phyloP scores from a whole-genome alignment of 1,284 basidiomycete species.

The Inonotus obliquus region DNA sequence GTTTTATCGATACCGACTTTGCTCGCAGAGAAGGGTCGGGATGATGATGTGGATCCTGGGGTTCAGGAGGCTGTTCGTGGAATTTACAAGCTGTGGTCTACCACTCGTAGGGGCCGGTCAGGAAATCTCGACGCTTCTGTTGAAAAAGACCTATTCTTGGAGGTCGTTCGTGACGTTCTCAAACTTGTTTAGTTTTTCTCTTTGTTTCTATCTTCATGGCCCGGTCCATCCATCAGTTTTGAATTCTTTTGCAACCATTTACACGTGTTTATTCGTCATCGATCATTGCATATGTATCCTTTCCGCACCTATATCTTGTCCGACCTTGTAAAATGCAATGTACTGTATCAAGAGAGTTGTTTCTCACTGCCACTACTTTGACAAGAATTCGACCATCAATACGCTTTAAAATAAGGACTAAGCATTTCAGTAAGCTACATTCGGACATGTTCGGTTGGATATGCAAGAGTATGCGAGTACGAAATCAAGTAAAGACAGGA shows the following conservation, averaged over 20 bases:
- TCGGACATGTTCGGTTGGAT: background rate
- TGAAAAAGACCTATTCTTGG: slow-evolving; percentile 35
- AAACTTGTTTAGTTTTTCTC: background rate
- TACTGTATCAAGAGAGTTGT: background rate
- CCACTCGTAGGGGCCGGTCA: slow-evolving; percentile 12
- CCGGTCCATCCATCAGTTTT: background rate
- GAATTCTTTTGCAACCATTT: background rate
- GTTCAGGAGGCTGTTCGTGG: slow-evolving; percentile 41
- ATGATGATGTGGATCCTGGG: slow-evolving; percentile 21
- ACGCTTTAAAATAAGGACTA: background rate
- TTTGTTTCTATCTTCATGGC: background rate
- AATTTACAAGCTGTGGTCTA: slow-evolving; percentile 49
- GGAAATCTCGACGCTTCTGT: slow-evolving; percentile 21
- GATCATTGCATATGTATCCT: background rate
- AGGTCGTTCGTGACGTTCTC: slow-evolving; percentile 27
- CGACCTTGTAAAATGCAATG: background rate
- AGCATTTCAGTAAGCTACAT: background rate
- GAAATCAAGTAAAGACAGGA: slow-evolving; percentile 15
- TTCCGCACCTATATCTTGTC: background rate
- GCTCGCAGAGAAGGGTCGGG: background rate
- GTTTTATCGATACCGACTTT: background rate
- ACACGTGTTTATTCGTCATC: background rate
- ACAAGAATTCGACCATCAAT: background rate
- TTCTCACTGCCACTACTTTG: too few relatives aligned
- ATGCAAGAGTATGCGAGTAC: background rate